Conservation (phyloP, 805 yeast genomes). For the Pichia heedii region DNA sequence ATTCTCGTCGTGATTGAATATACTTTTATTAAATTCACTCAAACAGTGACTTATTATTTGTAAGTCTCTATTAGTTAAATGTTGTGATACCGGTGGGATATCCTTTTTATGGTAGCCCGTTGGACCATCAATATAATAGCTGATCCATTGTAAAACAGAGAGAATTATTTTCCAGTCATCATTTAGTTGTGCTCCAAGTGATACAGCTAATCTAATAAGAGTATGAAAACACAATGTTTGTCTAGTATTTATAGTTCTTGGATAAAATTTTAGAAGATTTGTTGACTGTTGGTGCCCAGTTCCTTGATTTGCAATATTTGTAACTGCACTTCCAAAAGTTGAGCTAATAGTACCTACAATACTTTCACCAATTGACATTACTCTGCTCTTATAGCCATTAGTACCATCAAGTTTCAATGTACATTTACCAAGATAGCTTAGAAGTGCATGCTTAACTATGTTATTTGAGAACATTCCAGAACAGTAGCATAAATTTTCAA, state of each 20-base stretch:
- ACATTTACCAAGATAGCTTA: slow-evolving; percentile 37
- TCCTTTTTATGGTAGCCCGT: slow-evolving; percentile 33
- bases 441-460: slow-evolving; percentile 48
- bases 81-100: slow-evolving; percentile 35
- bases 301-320: slow-evolving; percentile 17
- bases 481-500: slow-evolving; percentile 76
- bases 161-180: slow-evolving; percentile 57
- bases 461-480: slow-evolving; percentile 63
- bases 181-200: slow-evolving; percentile 69
- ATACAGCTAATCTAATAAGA: slow-evolving; percentile 61
- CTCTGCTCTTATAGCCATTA: slow-evolving; percentile 25
- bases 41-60: slow-evolving; percentile 46
- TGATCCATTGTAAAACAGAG: slow-evolving; percentile 69
- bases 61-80: slow-evolving; percentile 37
- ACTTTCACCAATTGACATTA: slow-evolving; percentile 40
- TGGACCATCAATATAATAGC: slow-evolving; percentile 60
- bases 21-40: slow-evolving; percentile 53
- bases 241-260: slow-evolving; percentile 49
- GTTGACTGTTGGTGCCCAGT: neutral
- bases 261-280: slow-evolving; percentile 18
- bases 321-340: slow-evolving; percentile 30
- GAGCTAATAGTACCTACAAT: slow-evolving; percentile 44
- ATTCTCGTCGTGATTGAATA: slow-evolving; percentile 42
- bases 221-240: slow-evolving; percentile 75
- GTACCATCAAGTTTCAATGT: slow-evolving; percentile 34